Evolutionary conservation across 306 rosid genomes (phyloP).

Genomic region (Lathyrus oleraceus): DNA sequence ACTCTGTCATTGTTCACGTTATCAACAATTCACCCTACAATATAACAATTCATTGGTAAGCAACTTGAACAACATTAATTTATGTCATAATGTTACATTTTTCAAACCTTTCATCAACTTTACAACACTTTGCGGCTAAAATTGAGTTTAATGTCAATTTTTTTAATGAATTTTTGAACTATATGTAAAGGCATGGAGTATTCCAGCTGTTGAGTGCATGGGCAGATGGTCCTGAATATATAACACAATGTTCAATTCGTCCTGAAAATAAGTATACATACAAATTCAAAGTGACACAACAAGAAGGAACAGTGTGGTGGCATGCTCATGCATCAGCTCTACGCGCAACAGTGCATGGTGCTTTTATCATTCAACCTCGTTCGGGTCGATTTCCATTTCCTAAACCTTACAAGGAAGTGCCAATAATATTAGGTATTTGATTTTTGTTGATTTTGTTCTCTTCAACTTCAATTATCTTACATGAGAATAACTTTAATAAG

Average conservation of each 20-base stretch:
- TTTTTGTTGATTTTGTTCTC: not conserved
- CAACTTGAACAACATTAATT: not conserved
- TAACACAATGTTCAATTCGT: slow-evolving; percentile 62
- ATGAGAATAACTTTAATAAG: not conserved
- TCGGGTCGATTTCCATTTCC: slow-evolving; percentile 33
- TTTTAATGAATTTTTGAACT: not conserved
- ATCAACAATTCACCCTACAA: slow-evolving; percentile 35
- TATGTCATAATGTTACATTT: not conserved
- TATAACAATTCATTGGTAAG: slow-evolving; percentile 37
- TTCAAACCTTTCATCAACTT: too few species aligned
- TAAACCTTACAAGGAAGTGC: slow-evolving; percentile 44
- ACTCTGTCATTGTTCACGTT: slow-evolving; percentile 32
- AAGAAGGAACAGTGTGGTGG: slow-evolving; percentile 85
- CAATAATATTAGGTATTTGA: slow-evolving; percentile 27
- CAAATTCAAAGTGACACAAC: slow-evolving; percentile 45
- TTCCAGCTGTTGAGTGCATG: slow-evolving; percentile 52
- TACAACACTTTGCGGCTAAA: not conserved
- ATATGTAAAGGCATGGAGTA: slow-evolving; percentile 50
- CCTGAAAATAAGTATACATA: slow-evolving; percentile 40
- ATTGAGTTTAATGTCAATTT: not conserved
- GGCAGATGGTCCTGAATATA: slow-evolving; percentile 66
- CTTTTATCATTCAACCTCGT: slow-evolving; percentile 49
- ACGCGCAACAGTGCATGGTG: slow-evolving; percentile 66
- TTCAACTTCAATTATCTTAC: not conserved
- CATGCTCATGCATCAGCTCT: slow-evolving; percentile 57